Evolutionary conservation across 805 yeast genomes (phyloP).

Genomic region (Starmerella etchellsii): DNA sequence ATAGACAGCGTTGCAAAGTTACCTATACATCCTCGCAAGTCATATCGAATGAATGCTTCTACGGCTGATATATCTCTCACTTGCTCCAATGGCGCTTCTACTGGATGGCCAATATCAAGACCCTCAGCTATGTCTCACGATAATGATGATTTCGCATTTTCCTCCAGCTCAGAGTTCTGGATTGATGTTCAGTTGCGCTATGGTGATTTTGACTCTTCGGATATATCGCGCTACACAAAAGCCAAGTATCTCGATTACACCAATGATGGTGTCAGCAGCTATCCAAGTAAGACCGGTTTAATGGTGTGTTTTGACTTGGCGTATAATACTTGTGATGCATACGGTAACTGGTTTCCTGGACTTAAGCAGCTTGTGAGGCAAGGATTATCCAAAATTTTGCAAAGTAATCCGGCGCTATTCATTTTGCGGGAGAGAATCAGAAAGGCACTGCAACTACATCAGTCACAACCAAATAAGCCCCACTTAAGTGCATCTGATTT

Average conservation of each 20-base stretch:
- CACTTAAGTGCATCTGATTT: constrained; percentile 79
- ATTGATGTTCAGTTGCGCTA: constrained; percentile 86
- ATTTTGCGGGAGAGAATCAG: constrained; percentile 88
- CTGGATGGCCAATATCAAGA: constrained; percentile 52
- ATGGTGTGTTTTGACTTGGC: constrained; percentile 87
- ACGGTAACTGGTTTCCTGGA: constrained; percentile 97
- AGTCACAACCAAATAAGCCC: constrained; percentile 87
- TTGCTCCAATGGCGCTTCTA: constrained; percentile 28
- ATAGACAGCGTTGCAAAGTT: constrained; percentile 80
- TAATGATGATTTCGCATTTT: constrained; percentile 53
- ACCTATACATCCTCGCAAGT: constrained; percentile 91
- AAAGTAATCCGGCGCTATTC: constrained; percentile 82
- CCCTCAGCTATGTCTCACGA: constrained; percentile 72
- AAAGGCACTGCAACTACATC: constrained; percentile 85
- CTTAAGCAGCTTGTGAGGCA: constrained; percentile 77
- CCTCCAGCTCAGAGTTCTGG: constrained; percentile 64
- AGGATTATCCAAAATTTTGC: constrained; percentile 89
- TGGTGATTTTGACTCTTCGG: constrained; percentile 97
- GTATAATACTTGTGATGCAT: constrained; percentile 89
- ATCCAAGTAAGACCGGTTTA: constrained; percentile 88
- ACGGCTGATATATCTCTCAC: constrained; percentile 78
- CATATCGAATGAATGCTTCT: constrained; percentile 93
- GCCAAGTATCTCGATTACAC: constrained; percentile 91
- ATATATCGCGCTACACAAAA: constrained; percentile 82
- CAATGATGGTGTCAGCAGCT: constrained; percentile 66